These are phyloP conservation scores for Penicillium goetzii DNA, from an alignment of 495 filamentous ascomycete species.

Conservation along the genomic window DNA sequence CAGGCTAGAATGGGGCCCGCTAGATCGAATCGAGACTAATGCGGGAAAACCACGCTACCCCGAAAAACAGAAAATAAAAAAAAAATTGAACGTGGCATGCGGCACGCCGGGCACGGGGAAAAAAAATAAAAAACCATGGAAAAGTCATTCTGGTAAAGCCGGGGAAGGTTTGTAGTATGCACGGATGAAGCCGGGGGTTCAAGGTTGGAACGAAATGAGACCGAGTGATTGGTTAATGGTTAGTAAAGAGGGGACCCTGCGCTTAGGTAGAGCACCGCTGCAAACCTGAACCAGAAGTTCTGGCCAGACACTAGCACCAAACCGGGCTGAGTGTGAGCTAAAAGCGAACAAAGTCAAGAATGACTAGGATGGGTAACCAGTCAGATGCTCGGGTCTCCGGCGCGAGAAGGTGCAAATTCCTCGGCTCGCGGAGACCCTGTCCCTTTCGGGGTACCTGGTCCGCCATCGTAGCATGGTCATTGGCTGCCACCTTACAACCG, in stretches of 20 bases:
- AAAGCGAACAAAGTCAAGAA: not conserved
- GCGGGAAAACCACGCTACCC: slow-evolving; percentile 14
- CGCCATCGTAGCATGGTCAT: not conserved
- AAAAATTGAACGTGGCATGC: slow-evolving; percentile 16
- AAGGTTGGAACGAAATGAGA: not conserved
- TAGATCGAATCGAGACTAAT: slow-evolving; percentile 21
- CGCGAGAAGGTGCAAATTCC: not conserved
- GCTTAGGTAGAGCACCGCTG: slow-evolving; percentile 15
- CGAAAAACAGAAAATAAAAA: slow-evolving; percentile 1
- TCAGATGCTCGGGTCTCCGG: slow-evolving; percentile 24
- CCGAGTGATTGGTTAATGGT: slow-evolving; percentile 9
- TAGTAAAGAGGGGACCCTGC: not conserved
- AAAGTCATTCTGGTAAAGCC: slow-evolving; percentile 7
- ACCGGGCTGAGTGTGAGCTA: not conserved
- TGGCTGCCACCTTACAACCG: not conserved
- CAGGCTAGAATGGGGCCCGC: slow-evolving; percentile 7
- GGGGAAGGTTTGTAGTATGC: slow-evolving; percentile 22
- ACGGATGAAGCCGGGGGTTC: slow-evolving; percentile 21
- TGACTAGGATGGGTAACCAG: slow-evolving; percentile 12
- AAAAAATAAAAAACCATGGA: slow-evolving; percentile 7
- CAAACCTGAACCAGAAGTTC: too few relatives aligned
- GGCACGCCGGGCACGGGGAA: slow-evolving; percentile 17
- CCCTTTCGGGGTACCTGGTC: slow-evolving; percentile 13
- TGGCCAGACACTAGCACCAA: not conserved
- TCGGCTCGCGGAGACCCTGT: slow-evolving; percentile 22